A percentile compares a stretch with the other conserved stretches of the same genome.
Evolutionary conservation across 805 yeast genomes (phyloP).

Genomic region (Kockiozyma suomiensis): DNA sequence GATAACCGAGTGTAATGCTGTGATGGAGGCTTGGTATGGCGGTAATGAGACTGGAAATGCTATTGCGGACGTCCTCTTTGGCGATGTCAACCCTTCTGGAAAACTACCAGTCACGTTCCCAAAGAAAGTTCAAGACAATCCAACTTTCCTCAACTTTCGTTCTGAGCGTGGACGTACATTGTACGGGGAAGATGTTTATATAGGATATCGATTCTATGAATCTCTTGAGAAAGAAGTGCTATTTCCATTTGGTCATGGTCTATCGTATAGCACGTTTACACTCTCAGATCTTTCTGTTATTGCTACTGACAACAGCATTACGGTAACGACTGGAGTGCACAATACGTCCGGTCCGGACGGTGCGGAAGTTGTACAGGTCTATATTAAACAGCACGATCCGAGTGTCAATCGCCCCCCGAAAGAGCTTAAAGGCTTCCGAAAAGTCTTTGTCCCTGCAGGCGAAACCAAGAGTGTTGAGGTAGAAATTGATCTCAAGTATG

Average conservation of each 20-base stretch:
- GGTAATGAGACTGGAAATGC: conserved; percentile 62
- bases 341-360: conserved; percentile 48
- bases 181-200: conserved; percentile 68
- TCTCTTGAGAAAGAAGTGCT: conserved; percentile 51
- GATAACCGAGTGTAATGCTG: conserved; percentile 47
- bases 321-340: conserved; percentile 6
- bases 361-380: conserved; percentile 59
- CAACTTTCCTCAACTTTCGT: conserved; percentile 56
- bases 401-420: conserved; percentile 55
- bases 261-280: conserved; percentile 66
- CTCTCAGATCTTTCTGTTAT: conserved; percentile 50
- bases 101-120: conserved; percentile 62
- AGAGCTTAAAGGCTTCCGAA: conserved; percentile 63
- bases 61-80: conserved; percentile 60
- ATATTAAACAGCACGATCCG: conserved; percentile 47
- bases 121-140: conserved; percentile 54
- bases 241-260: conserved; percentile 66
- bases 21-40: conserved; percentile 61
- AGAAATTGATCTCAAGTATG: conserved; percentile 50
- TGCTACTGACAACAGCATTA: neutral
- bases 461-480: conserved; percentile 47
- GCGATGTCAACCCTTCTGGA: conserved; percentile 63
- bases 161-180: conserved; percentile 56
- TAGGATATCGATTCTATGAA: conserved; percentile 66
- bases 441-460: conserved; percentile 48